Evolutionary conservation across 305 asterid species (phyloP), one percentile per base, ranked within the genome.

Genomic region (Andrographis paniculata): DNA sequence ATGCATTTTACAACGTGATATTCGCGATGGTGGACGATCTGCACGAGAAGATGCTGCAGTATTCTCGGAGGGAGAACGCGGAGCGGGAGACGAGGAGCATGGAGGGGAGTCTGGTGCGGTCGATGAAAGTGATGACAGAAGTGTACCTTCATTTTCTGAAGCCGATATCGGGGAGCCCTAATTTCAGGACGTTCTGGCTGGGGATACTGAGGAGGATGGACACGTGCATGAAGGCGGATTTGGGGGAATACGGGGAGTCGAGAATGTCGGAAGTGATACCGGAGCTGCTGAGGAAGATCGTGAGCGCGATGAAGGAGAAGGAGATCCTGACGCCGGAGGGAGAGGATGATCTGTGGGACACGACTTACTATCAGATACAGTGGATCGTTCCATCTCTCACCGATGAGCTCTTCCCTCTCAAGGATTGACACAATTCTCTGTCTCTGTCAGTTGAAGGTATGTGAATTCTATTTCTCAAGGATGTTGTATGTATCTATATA

Each of bases 21-120:
- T 86, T 86, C 27, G 87, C 96, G 0, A 85, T 80, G 98, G 87
- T 76, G 0, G 98, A 89, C 13, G 94, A 89, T 42, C 48, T 89
- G 22, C 94, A 82, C 6, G 94, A 89, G 58, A 89, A 89, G 73
- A 79, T 89, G 94, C 49, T 80, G 48, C 96, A 89, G 17, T 89
- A 89, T 64, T 86, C 96, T 0, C 78, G 84, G 17, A 65, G 98
- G 38, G 94, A 71, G 45, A 82, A 86, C 11, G 84, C 91, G 0
- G 95, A 86, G 65, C 85, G 78, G 58, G 98, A 89, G 47, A 81
- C 95, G 5, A 70, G 92, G 22, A 79, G 95, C 46, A 87, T 87
- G 97, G 95, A 87, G 60, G 76, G 84, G 14, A 86, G 88, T 15
- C 50, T 89, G 5, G 86, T 71, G 80, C 72, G 76, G 9, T 75